Percentiles rank a stretch among this genome's conserved stretches.
Evolutionary conservation across 257 asterid species (phyloP).

Genomic region (Fraxinus americana): DNA sequence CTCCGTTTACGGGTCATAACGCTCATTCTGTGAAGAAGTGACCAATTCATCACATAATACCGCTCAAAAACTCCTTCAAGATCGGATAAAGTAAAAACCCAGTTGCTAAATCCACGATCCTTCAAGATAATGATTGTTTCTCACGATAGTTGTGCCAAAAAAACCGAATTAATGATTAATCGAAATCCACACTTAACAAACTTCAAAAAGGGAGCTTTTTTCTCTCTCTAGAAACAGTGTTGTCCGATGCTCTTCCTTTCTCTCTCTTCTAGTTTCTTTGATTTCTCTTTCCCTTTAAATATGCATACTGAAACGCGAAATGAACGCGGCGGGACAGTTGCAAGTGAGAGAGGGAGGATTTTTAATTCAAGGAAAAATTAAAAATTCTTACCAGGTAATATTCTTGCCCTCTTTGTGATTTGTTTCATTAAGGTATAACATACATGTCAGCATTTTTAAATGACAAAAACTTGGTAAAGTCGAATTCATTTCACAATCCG

Average conservation of each 20-base stretch:
- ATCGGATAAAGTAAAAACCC: constrained; percentile 29
- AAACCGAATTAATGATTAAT: constrained; percentile 28
- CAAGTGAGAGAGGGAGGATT: constrained; percentile 31
- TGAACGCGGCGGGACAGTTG: constrained; percentile 89
- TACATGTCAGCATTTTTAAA: constrained; percentile 9
- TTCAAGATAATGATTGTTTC: constrained; percentile 31
- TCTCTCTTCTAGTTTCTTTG: constrained; percentile 14
- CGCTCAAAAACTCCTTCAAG: constrained; percentile 23
- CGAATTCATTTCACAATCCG: constrained; percentile 26
- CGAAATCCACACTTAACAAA: constrained; percentile 20
- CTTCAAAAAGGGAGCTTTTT: constrained; percentile 18
- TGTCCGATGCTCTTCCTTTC: constrained; percentile 18
- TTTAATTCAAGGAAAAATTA: background rate
- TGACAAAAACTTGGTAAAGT: constrained; percentile 24
- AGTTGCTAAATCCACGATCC: constrained; percentile 34
- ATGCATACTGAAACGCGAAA: constrained; percentile 68
- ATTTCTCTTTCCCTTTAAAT: constrained; percentile 27
- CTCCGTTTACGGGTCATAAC: constrained; percentile 8
- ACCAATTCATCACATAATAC: constrained; percentile 14
- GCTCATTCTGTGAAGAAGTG: constrained; percentile 24
- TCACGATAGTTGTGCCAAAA: constrained; percentile 20
- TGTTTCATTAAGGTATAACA: constrained; percentile 1
- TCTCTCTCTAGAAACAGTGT: constrained; percentile 32
- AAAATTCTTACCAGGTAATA: constrained; percentile 5
- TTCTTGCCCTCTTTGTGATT: background rate